A percentile compares a stretch with the other conserved stretches of the same genome.
These are phyloP conservation scores for Ilyonectria mors-panacis DNA, from an alignment of 2,329 filamentous ascomycete genomes.

Conservation along the genomic window DNA sequence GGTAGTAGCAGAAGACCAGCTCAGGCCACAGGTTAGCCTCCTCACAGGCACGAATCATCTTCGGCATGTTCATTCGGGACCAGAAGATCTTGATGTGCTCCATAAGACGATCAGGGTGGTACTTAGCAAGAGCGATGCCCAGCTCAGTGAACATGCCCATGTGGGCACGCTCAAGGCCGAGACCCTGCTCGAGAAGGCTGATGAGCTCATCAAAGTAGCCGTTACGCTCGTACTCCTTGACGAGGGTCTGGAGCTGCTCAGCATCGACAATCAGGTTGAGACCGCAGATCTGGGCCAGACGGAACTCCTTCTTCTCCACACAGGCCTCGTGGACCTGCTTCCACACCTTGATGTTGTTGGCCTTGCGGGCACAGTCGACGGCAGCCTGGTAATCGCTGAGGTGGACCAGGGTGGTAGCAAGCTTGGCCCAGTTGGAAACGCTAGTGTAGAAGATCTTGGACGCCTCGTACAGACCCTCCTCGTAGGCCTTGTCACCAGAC, in stretches of 20 bases:
- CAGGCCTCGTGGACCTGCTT: constrained; percentile 98
- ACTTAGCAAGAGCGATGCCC: constrained; percentile 92
- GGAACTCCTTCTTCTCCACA: constrained; percentile 98
- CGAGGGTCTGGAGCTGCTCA: constrained; percentile 91
- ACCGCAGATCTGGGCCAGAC: constrained; percentile 97
- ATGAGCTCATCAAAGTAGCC: constrained; percentile 99
- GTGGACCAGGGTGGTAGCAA: constrained; percentile 97
- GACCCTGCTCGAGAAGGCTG: constrained; percentile 90
- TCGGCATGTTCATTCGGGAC: constrained; percentile 97
- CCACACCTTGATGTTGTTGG: constrained; percentile 99
- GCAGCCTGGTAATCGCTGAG: constrained; percentile 97
- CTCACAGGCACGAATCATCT: constrained; percentile 94
- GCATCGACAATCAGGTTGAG: constrained; percentile 98
- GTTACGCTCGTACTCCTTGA: constrained; percentile 96
- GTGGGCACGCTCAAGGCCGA: constrained; percentile 91
- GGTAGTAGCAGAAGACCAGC: constrained; percentile 96
- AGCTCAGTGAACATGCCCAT: constrained; percentile 98
- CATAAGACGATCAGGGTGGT: constrained; percentile 96
- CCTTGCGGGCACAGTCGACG: constrained; percentile 97
- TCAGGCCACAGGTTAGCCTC: constrained; percentile 98
- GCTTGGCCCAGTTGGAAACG: constrained; percentile 99
- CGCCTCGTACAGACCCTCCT: constrained; percentile 93
- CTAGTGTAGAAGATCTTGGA: constrained; percentile 99
- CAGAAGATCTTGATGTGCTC: constrained; percentile 99
- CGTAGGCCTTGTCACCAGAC: constrained; percentile 97